Evolutionary conservation across 176 grass and related monocot species (phyloP), one percentile per base, ranked within the genome.

Genomic region (Canna indica): DNA sequence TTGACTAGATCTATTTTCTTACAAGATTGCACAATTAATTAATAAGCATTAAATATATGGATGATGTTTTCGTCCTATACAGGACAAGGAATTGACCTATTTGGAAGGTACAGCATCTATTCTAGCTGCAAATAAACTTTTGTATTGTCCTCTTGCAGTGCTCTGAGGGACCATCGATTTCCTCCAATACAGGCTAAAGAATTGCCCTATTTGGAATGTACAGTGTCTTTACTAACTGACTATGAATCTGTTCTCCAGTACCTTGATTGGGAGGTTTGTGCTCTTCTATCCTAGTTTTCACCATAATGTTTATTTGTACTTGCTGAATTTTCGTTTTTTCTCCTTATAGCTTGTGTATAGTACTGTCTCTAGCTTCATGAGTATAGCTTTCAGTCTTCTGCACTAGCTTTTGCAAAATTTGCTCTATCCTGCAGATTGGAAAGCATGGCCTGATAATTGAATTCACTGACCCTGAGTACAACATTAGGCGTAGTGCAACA

Each of bases 401-500:
- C 50, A 53, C 18, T 53, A 53, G 50, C 17, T 1, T 20, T 5
- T 53, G 50, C 14, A n/a, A 53, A 7, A 7, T n/a, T 1, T 53
- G 50, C 7, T 53, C 17, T 24, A 24, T 66, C 63, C 35, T 66
- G 34, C 17, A 99, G 95, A 83, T 94, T 71, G 95, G 95, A 60
- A 94, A 85, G 85, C 95, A 99, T 88, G 95, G 95, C 12, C 86
- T 99, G 64, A 88, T 94, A 73, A 94, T 99, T 81, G 95, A 99
- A 81, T 99, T 99, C 69, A 84, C 78, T 1, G 95, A 99, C 80
- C 85, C 87, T 84, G 73, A 84, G 72, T 90, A 82, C 69, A 90
- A 78, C 54, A 80, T 80, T 52, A 84, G 90, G 56, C 76, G 70
- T 11, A 99, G 80, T 76, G 95, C 84, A 64, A 99, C 95, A 18